Base-by-base conservation (phyloP, 345 rosid genomes). In the Boechera retrofracta region DNA sequence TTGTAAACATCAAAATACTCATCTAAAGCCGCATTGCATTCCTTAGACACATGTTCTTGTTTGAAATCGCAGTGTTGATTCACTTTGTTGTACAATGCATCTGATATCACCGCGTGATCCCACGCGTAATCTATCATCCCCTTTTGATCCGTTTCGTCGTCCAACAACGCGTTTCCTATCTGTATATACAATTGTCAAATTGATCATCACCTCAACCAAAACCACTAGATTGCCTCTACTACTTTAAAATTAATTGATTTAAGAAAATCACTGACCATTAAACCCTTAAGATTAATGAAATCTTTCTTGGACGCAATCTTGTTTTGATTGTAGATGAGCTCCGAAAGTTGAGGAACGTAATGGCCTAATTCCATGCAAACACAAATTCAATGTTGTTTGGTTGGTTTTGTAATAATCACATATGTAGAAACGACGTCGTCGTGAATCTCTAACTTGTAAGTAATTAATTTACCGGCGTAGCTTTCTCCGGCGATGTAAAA, bases 71-170 rank as follows among this genome's bases (percentile, higher is more conserved):
- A 93, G 0, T 78, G 13, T 15, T 13, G 33, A 69, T 87, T 90
- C 10, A 87, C 60, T 26, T 84, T 39, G 5, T 53, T 3, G 78
- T 87, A 88, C 26, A 92, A 48, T n/a, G 11, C 28, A 24, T 92
- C 98, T 16, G 98, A 92, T 66, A 92, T 83, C 56, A 92, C 96
- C 2, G 96, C 98, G 24, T 92, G 98, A 64, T 79, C 94, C 87
- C 88, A 90, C 1, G 98, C 97, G 35, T 87, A 92, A 47, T 89
- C 93, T 7, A 90, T 80, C 97, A 92, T 92, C 5, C 97, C 98
- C 18, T 10, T 80, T 9, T 87, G 90, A 76, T 92, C 94, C 0
- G 90, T 88, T 64, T 86, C 94, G 7, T 92, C 97, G 35, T 92
- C 98, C 75, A 92, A 13, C 67, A 87, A 69, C 2, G 98, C 84